phyloP scores from a whole-genome alignment of 78 protist species.

The Chrysochromulina parva region DNA sequence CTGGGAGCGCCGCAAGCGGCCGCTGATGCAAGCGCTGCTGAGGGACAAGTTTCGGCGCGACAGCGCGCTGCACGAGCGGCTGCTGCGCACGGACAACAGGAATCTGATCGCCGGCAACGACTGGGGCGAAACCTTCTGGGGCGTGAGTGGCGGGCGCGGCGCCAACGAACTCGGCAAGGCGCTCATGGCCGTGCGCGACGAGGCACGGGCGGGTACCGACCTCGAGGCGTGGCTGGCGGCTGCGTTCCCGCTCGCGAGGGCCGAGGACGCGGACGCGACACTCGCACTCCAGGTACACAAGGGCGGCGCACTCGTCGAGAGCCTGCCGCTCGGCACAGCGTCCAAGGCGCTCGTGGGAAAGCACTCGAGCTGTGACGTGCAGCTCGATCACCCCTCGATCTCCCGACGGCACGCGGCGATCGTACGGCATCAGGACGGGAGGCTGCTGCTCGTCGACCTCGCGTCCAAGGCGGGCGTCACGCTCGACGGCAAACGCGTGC shows the following conservation, averaged over 20 bases:
- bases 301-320: not conserved
- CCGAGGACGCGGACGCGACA: not conserved
- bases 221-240: not conserved
- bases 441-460: too few relatives aligned
- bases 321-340: too few relatives aligned
- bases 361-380: not conserved
- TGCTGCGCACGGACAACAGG: not conserved
- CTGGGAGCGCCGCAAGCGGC: not conserved
- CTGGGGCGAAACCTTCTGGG: conserved; percentile 23
- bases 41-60: conserved; percentile 14
- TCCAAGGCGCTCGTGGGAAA: not conserved
- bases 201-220: not conserved
- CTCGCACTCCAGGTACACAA: not conserved
- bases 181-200: not conserved
- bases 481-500: not conserved
- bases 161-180: not conserved
- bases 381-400: conserved; percentile 8
- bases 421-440: too few relatives aligned
- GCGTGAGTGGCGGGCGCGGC: not conserved
- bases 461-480: not conserved
- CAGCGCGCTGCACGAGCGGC: not conserved
- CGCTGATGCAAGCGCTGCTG: not conserved
- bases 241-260: not conserved
- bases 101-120: conserved; percentile 11
- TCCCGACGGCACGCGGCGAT: too few relatives aligned